Evolutionary conservation across 148 eudicot species (phyloP), one percentile per base, ranked within the genome.

Genomic region (Selenicereus undatus): DNA sequence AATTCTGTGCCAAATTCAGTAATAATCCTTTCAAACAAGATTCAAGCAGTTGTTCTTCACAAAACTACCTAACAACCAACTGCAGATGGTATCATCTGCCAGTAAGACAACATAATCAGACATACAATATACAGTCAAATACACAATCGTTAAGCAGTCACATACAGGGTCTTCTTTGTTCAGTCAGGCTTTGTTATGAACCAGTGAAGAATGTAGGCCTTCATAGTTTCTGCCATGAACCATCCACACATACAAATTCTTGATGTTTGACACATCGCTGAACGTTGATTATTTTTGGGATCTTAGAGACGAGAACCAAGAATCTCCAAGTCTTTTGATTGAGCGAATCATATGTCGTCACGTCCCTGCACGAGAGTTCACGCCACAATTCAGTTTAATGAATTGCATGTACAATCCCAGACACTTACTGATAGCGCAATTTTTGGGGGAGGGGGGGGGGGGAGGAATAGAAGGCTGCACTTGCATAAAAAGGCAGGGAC

Each of bases 11-110:
- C 72, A 62, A 81, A 70, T 56, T 56, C 24, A 24, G 51, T 27
- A 30, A 73, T 32, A 12, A 66, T 66, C 35, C 48, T 24, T 58
- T 71, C 20, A 45, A 39, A 72, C 43, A 39, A 62, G 27, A 82
- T 77, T 14, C 73, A 71, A 22, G 30, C 60, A 69, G 68, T 60
- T 24, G 71, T 43, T 68, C 16, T 48, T 64, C n/a, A 30, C 35
- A 71, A 76, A 26, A 56, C 2, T 3, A 71, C 35, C 30, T 48
- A 42, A 56, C 9, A 8, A 48, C 5, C 11, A 78, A 66, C 0
- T 52, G 78, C 68, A 51, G 73, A 82, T 51, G 73, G 64, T 78
- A 82, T 48, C 76, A 65, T 82, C 81, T 43, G 85, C 85, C 71
- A 64, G 39, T 64, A 36, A 70, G 35, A 75, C 58, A 79, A 26